A percentile compares a stretch with the other conserved stretches of the same genome.
phyloP scores from a whole-genome alignment of 345 rosid species.

The Salix arbutifolia region DNA sequence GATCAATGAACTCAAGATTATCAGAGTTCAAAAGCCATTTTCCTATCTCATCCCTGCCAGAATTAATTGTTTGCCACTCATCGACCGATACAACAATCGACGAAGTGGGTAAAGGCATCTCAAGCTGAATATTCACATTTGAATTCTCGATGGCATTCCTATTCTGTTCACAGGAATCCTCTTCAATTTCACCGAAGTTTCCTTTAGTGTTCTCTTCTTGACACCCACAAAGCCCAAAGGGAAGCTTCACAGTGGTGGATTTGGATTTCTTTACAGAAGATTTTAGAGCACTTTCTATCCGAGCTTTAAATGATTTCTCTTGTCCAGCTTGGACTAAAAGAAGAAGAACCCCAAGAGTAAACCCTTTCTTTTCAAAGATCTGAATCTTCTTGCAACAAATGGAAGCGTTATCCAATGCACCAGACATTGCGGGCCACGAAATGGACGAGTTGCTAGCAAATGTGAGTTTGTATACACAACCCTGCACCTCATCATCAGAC shows the following conservation, averaged over 20 bases:
- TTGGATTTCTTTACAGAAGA: slow-evolving; percentile 65
- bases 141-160: slow-evolving; percentile 46
- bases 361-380: slow-evolving; percentile 92
- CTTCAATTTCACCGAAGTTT: slow-evolving; percentile 62
- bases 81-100: slow-evolving; percentile 64
- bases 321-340: slow-evolving; percentile 61
- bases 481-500: slow-evolving; percentile 50
- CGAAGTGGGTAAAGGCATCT: slow-evolving; percentile 73
- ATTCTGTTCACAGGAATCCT: slow-evolving; percentile 49
- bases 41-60: slow-evolving; percentile 63
- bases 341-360: slow-evolving; percentile 70
- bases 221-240: slow-evolving; percentile 95
- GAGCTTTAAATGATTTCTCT: slow-evolving; percentile 50
- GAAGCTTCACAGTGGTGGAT: slow-evolving; percentile 64
- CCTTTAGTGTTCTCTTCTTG: slow-evolving; percentile 73
- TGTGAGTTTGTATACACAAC: slow-evolving; percentile 60
- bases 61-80: slow-evolving; percentile 85
- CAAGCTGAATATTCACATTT: slow-evolving; percentile 54
- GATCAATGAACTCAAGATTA: slow-evolving; percentile 70
- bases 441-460: slow-evolving; percentile 74
- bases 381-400: slow-evolving; percentile 80
- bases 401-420: slow-evolving; percentile 68
- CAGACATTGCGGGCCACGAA: slow-evolving; percentile 81
- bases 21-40: slow-evolving; percentile 82
- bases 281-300: slow-evolving; percentile 70